Conservation (phyloP, 805 yeast species). For the Torulaspora franciscae region DNA sequence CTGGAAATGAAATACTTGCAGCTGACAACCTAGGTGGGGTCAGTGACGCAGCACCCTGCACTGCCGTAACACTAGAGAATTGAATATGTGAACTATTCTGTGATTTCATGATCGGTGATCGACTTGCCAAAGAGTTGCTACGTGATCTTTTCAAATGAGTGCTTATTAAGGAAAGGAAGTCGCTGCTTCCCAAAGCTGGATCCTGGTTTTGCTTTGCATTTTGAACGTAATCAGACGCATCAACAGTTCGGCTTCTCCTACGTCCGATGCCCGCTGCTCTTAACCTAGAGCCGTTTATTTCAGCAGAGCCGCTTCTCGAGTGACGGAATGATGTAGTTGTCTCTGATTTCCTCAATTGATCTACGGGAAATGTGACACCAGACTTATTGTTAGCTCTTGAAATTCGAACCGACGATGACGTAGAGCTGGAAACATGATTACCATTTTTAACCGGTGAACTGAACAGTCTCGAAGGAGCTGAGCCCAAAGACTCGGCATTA, state of each 20-base stretch:
- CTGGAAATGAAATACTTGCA: slow-evolving; percentile 12
- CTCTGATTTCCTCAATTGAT: neutral
- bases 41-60: slow-evolving; percentile 5
- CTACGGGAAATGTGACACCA: neutral
- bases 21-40: slow-evolving; percentile 11
- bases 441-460: slow-evolving; percentile 10
- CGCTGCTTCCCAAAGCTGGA: slow-evolving; percentile 4
- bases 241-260: slow-evolving; percentile 34
- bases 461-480: slow-evolving; percentile 8
- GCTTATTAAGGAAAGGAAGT: slow-evolving; percentile 9
- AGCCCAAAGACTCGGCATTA: slow-evolving; percentile 6
- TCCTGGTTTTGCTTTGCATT: neutral
- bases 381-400: slow-evolving; percentile 1
- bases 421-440: slow-evolving; percentile 10
- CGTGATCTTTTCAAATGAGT: slow-evolving; percentile 14
- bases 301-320: slow-evolving; percentile 11
- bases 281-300: slow-evolving; percentile 8
- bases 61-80: slow-evolving; percentile 4
- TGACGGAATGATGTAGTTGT: slow-evolving; percentile 5
- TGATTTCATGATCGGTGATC: slow-evolving; percentile 10
- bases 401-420: slow-evolving; percentile 12
- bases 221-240: slow-evolving; percentile 22
- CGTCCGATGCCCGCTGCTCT: slow-evolving; percentile 15
- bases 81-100: slow-evolving; percentile 6
- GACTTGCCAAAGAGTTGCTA: slow-evolving; percentile 11